These are phyloP conservation scores for Benincasa hispida DNA, from an alignment of 306 rosid species.

Conservation along the genomic window DNA sequence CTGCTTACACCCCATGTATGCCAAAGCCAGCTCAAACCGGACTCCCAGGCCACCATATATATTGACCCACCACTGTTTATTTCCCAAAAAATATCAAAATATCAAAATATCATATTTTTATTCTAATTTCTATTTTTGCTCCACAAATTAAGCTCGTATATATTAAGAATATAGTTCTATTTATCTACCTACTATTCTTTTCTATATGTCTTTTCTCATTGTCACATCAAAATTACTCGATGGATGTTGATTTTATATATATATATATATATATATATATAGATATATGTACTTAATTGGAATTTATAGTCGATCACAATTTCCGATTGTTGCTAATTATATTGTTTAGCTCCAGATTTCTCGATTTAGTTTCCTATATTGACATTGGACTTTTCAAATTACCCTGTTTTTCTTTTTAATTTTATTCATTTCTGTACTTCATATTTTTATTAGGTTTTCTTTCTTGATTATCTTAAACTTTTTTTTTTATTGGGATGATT, in stretches of 20 bases:
- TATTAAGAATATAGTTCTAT: not conserved
- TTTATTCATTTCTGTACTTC: not conserved
- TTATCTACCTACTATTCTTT: not conserved
- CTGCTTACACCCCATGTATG: conserved; percentile 1
- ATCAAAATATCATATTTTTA: no score
- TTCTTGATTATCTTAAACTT: not conserved
- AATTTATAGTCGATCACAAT: not conserved
- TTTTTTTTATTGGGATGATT: not conserved
- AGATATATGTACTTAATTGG: not conserved
- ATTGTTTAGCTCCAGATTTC: not conserved
- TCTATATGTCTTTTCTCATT: not conserved
- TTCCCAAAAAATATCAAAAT: not conserved
- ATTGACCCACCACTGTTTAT: conserved; percentile 4
- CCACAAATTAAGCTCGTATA: no score
- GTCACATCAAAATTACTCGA: not conserved
- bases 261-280: not conserved
- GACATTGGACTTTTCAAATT: not conserved
- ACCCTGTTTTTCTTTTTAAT: not conserved
- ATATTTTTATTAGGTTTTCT: not conserved
- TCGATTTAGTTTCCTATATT: not conserved
- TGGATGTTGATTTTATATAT: not conserved
- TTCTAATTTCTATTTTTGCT: no score
- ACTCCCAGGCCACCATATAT: conserved; percentile 2
- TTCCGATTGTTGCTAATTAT: not conserved
- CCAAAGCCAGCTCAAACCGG: conserved; percentile 5